Percentiles rank a stretch among this genome's conserved stretches.
Evolutionary conservation across 148 eudicot genomes (phyloP).

Genomic region (Mesembryanthemum crystallinum): DNA sequence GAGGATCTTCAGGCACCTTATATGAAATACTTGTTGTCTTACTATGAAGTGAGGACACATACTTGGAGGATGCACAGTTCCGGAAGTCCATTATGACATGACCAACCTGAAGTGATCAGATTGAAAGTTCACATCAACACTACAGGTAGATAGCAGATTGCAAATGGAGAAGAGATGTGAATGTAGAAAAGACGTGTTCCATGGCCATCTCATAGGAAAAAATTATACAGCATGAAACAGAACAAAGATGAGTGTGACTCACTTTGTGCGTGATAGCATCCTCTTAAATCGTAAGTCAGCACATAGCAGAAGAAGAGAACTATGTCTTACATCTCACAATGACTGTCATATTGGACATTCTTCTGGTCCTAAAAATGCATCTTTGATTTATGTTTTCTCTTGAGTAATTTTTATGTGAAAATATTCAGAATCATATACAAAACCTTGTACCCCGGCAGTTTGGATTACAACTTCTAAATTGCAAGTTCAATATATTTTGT

Average conservation of each 20-base stretch:
- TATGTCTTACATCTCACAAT: too few species aligned
- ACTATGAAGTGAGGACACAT: conserved; percentile 20
- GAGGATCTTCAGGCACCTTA: conserved; percentile 42
- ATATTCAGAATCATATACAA: too few species aligned
- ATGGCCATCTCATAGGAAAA: neutral
- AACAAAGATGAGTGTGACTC: neutral
- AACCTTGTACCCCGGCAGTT: too few species aligned
- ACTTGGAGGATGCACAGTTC: conserved; percentile 31
- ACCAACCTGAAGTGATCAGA: conserved; percentile 34
- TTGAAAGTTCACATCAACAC: conserved; percentile 12
- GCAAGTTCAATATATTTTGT: too few species aligned
- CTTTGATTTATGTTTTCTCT: too few species aligned
- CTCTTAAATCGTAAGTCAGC: neutral
- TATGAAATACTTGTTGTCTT: conserved; percentile 28
- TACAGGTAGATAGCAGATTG: neutral
- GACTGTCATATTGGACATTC: too few species aligned
- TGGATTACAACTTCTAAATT: too few species aligned
- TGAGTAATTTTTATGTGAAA: too few species aligned
- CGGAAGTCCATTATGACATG: conserved; percentile 35
- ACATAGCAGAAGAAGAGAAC: too few species aligned
- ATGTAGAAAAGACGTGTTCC: neutral
- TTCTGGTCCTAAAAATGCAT: too few species aligned
- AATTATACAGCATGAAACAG: neutral
- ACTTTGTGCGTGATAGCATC: neutral
- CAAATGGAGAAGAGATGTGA: neutral